These are phyloP conservation scores for Dactylellina leptospora DNA, from an alignment of 2,329 filamentous ascomycete species.

Conservation along the genomic window DNA sequence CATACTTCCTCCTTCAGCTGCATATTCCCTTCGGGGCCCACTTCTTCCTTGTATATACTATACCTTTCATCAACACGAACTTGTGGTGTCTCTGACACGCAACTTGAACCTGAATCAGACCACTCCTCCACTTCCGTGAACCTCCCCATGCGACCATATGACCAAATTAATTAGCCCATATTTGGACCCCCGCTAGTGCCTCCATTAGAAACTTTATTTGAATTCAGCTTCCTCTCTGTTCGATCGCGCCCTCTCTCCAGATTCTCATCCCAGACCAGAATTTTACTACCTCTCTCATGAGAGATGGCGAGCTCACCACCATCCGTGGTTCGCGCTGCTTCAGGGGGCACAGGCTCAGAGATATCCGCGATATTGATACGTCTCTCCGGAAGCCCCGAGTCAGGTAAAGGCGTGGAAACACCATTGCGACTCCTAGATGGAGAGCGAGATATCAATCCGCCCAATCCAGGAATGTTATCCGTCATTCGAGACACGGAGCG, in stretches of 20 bases:
- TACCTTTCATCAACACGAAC: neutral
- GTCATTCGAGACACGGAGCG: slow-evolving; percentile 45
- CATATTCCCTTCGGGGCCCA: neutral
- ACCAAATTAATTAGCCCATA: too few species aligned
- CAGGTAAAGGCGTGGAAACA: slow-evolving; percentile 9
- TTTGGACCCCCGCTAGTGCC: too few species aligned
- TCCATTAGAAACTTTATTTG: neutral
- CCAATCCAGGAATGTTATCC: slow-evolving; percentile 35
- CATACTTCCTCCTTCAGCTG: slow-evolving; percentile 3
- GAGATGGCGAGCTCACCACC: neutral
- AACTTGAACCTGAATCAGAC: too few species aligned
- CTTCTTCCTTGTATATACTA: slow-evolving; percentile 17
- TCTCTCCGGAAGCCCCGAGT: slow-evolving; percentile 7
- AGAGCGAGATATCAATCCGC: slow-evolving; percentile 21
- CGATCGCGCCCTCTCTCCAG: slow-evolving; percentile 34
- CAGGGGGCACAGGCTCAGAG: slow-evolving; percentile 18
- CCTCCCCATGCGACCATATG: neutral
- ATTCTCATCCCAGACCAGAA: slow-evolving; percentile 38
- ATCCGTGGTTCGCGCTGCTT: neutral
- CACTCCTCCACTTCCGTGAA: too few species aligned
- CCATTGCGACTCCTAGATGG: slow-evolving; percentile 24
- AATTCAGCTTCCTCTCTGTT: neutral
- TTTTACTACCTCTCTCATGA: slow-evolving; percentile 24
- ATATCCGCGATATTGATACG: slow-evolving; percentile 10
- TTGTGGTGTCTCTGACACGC: neutral